Evolutionary conservation across 2,329 filamentous ascomycete genomes (phyloP), one percentile per base, ranked within the genome.

Genomic region (Cordyceps fumosorosea): DNA sequence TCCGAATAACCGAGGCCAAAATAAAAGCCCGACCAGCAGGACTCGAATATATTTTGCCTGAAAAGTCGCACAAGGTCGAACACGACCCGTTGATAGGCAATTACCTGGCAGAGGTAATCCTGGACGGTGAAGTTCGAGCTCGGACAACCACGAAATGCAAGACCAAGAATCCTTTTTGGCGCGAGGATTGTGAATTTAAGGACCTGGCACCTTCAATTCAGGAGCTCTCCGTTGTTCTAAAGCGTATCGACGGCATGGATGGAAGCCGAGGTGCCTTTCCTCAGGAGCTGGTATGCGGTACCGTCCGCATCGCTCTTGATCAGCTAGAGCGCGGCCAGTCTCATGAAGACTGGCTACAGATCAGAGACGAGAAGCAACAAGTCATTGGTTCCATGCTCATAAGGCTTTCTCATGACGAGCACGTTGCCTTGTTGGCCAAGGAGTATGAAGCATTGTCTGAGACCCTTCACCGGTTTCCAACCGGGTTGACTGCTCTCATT

Each of bases 361-460:
- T 96, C 24, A 76, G 88, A 55, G 91, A 96, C 69, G 87, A 89
- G 66, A 86, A 84, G 65, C 86, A 90, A 64, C 88, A 92, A 67
- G 79, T 82, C 1, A 84, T 96, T 55, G 93, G 93, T 32, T 91
- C 93, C 65, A 89, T 96, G 78, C 81, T 96, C 57, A 85, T 97
- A 75, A 91, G 87, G 70, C 81, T 96, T 24, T 86, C 88, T 51
- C 87, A 95, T 66, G 91, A 96, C 60, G 93, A 99, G 75, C 86
- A 95, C 56, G 89, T 96, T 7, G 93, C 98, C 11, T 81, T 99
- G 44, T 88, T 96, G 76, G 85, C 88, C 7, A 85, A 89, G 63
- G 91, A 98, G 71, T 99, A 99, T 73, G 82, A 89, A 67, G 85
- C 87, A 2, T 81, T 99, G 63, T 90, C 89, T 1, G 88, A 95